A percentile compares a stretch with the other conserved stretches of the same genome.
These are phyloP conservation scores for Ophiocordyceps camponoti-floridani DNA, from an alignment of 2,329 filamentous ascomycete genomes.

Conservation along the genomic window DNA sequence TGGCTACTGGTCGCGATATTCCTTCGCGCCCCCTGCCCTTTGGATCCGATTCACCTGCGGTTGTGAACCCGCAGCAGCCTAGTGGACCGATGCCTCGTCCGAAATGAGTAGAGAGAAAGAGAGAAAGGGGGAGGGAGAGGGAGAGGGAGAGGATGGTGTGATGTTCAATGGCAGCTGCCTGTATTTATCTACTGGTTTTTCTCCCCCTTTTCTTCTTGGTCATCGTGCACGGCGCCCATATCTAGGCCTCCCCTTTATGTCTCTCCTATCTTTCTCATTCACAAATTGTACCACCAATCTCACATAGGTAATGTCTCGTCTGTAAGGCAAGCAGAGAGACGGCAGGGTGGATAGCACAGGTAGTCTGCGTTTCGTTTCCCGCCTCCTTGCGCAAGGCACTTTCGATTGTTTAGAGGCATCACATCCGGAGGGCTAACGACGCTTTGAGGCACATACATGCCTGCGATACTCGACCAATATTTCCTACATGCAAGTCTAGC, in stretches of 20 bases:
- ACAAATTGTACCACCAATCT: neutral
- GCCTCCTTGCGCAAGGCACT: too few species aligned
- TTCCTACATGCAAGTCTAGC: neutral
- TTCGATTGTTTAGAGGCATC: neutral
- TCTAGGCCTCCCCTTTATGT: neutral
- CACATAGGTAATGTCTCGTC: too few species aligned
- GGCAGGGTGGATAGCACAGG: too few species aligned
- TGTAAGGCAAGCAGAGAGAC: too few species aligned
- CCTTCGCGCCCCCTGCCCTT: constrained; percentile 32
- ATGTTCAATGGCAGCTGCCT: neutral
- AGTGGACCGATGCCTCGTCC: neutral
- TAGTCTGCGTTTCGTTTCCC: neutral
- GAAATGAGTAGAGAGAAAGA: too few species aligned
- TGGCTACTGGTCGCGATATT: constrained; percentile 18
- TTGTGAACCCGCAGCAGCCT: constrained; percentile 6
- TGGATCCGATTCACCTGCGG: constrained; percentile 25
- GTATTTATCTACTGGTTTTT: neutral
- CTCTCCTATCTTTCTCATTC: neutral
- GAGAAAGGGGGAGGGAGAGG: constrained; percentile 2
- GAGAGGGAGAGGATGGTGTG: constrained; percentile 5
- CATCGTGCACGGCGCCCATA: neutral
- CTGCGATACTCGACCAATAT: neutral
- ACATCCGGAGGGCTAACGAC: neutral
- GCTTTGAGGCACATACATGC: neutral
- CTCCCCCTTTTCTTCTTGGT: too few species aligned